These are phyloP conservation scores for Thelonectria discophora DNA, from an alignment of 2,329 filamentous ascomycete genomes.

Conservation along the genomic window DNA sequence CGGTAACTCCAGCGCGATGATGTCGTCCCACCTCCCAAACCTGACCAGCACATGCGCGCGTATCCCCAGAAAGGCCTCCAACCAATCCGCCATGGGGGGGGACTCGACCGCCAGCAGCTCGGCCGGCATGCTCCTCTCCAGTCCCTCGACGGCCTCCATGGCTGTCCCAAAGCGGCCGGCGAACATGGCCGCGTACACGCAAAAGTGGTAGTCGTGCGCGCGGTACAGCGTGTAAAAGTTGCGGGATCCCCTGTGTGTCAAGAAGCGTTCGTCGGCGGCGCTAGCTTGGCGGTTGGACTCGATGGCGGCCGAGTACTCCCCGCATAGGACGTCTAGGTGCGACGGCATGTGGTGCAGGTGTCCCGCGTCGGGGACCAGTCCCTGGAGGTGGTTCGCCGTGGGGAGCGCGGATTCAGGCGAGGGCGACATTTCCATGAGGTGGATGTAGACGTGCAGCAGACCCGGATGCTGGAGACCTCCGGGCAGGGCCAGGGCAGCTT, in stretches of 20 bases:
- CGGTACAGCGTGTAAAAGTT: slow-evolving; percentile 84
- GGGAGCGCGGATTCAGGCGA: slow-evolving; percentile 69
- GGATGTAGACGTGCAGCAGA: slow-evolving; percentile 77
- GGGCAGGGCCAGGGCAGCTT: slow-evolving; percentile 56
- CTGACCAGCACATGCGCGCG: slow-evolving; percentile 76
- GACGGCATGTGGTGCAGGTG: slow-evolving; percentile 81
- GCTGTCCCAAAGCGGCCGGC: slow-evolving; percentile 70
- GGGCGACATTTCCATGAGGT: slow-evolving; percentile 79
- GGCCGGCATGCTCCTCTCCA: slow-evolving; percentile 71
- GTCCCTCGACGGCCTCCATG: slow-evolving; percentile 64
- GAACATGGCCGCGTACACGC: slow-evolving; percentile 82
- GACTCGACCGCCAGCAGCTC: slow-evolving; percentile 69
- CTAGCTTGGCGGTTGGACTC: slow-evolving; percentile 73
- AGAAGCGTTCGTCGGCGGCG: slow-evolving; percentile 71
- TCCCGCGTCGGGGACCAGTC: slow-evolving; percentile 72
- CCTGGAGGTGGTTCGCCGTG: slow-evolving; percentile 68
- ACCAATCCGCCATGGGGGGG: slow-evolving; percentile 80
- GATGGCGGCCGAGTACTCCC: slow-evolving; percentile 75
- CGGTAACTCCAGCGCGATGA: slow-evolving; percentile 66
- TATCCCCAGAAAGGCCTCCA: slow-evolving; percentile 75
- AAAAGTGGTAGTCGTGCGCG: slow-evolving; percentile 77
- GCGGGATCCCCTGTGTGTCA: slow-evolving; percentile 64
- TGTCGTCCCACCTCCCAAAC: slow-evolving; percentile 76
- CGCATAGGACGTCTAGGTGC: slow-evolving; percentile 74
- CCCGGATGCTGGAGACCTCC: slow-evolving; percentile 70